A percentile compares a stretch with the other conserved stretches of the same genome.
These are phyloP conservation scores for Mycena belliarum DNA, from an alignment of 768 basidiomycete species.

Conservation along the genomic window DNA sequence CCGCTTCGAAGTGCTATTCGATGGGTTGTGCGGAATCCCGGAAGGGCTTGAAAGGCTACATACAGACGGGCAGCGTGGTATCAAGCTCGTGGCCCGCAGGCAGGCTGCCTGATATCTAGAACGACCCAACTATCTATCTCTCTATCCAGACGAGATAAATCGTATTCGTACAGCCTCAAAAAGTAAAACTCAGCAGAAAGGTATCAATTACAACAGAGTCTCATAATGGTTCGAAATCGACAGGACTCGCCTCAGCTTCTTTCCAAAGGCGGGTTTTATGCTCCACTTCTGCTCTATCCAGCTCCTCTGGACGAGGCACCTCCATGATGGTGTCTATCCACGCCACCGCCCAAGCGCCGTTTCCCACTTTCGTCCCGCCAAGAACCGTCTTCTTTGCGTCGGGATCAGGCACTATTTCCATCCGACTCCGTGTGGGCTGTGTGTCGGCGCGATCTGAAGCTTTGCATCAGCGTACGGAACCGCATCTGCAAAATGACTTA, in stretches of 20 bases:
- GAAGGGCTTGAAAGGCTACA: too few relatives aligned
- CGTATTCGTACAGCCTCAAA: too few relatives aligned
- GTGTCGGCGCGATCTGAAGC: constrained; percentile 70
- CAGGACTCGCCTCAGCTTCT: constrained; percentile 13
- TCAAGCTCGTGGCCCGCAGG: too few relatives aligned
- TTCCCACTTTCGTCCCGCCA: constrained; percentile 75
- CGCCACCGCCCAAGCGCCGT: constrained; percentile 79
- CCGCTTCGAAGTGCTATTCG: too few relatives aligned
- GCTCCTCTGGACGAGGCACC: constrained; percentile 7
- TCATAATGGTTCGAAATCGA: constrained; percentile 11
- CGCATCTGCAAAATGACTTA: constrained; percentile 37
- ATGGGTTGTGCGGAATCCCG: too few relatives aligned
- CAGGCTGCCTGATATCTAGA: too few relatives aligned
- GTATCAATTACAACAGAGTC: background rate
- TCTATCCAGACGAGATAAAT: too few relatives aligned
- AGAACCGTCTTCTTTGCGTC: constrained; percentile 50
- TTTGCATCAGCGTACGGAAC: background rate
- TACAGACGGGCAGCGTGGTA: too few relatives aligned
- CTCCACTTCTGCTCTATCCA: constrained; percentile 5
- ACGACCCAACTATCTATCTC: too few relatives aligned
- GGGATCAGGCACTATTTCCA: constrained; percentile 57
- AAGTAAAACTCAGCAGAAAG: background rate
- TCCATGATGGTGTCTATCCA: constrained; percentile 70
- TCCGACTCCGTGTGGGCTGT: constrained; percentile 66
- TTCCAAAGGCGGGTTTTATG: constrained; percentile 14